These are phyloP conservation scores for sorghum (Sorghum bicolor) DNA, from an alignment of 176 grass and related monocot genomes.

Conservation along the genomic window DNA sequence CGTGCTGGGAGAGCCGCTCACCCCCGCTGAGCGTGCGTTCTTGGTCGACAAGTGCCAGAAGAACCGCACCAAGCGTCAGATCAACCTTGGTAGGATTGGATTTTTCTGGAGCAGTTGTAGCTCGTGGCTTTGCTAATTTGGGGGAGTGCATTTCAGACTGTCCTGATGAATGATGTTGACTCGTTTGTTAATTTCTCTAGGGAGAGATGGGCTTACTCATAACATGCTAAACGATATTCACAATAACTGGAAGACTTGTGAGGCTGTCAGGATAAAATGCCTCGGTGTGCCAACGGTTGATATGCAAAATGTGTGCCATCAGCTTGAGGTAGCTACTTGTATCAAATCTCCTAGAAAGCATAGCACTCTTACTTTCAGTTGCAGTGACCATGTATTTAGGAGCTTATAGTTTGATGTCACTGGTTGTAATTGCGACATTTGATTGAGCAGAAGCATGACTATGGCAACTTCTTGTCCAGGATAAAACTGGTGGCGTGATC, in stretches of 20 bases:
- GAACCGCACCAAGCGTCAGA: slow-evolving; percentile 70
- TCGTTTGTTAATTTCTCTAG: slow-evolving; percentile 32
- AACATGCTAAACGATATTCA: slow-evolving; percentile 98
- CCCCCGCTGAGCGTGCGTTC: slow-evolving; percentile 42
- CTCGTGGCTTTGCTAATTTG: not conserved
- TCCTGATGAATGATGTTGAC: not conserved
- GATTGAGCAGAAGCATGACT: not conserved
- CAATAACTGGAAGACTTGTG: slow-evolving; percentile 73
- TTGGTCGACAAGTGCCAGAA: slow-evolving; percentile 68
- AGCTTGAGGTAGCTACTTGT: slow-evolving; percentile 66
- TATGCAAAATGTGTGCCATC: slow-evolving; percentile 82
- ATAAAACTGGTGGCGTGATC: slow-evolving; percentile 83
- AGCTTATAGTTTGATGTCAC: not conserved
- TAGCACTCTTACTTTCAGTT: not conserved
- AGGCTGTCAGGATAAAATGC: slow-evolving; percentile 83
- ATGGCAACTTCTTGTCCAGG: slow-evolving; percentile 33
- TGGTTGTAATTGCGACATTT: not conserved
- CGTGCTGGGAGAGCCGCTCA: slow-evolving; percentile 78
- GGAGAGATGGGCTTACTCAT: slow-evolving; percentile 94
- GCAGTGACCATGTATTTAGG: not conserved
- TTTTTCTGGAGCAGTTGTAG: not conserved
- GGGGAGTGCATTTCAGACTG: not conserved
- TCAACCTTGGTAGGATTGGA: slow-evolving; percentile 67
- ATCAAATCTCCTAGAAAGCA: not conserved
- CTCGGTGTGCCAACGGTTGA: slow-evolving; percentile 84